Evolutionary conservation across 2,329 filamentous ascomycete genomes (phyloP).

Genomic region (Sporothrix euskadiensis): DNA sequence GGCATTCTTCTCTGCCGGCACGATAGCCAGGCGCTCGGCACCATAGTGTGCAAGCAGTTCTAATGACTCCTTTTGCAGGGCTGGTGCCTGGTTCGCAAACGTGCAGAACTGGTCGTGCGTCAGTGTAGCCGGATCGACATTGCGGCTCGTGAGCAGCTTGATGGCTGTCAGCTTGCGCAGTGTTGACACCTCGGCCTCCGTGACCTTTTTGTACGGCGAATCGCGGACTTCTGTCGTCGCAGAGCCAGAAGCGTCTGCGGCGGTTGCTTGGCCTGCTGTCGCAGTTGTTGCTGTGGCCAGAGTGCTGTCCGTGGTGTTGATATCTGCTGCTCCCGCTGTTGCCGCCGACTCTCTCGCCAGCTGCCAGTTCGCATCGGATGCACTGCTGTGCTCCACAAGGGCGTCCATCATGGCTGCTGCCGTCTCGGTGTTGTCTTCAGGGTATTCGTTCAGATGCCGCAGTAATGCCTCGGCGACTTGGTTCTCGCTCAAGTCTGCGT

Average conservation of each 20-base stretch:
- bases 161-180: constrained; percentile 37
- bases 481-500: constrained; percentile 13
- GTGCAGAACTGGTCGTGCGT: constrained; percentile 59
- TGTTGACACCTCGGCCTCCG: constrained; percentile 27
- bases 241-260: neutral
- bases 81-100: constrained; percentile 60
- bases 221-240: neutral
- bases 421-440: constrained; percentile 14
- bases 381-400: constrained; percentile 9
- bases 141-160: constrained; percentile 49
- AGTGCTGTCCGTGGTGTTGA: neutral
- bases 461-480: constrained; percentile 25
- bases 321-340: neutral
- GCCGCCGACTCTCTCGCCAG: neutral
- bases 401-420: constrained; percentile 24
- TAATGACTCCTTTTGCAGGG: constrained; percentile 56
- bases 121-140: constrained; percentile 54
- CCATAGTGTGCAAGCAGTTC: constrained; percentile 59
- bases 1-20: constrained; percentile 51
- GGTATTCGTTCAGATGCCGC: constrained; percentile 23
- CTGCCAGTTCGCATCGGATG: constrained; percentile 16
- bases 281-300: neutral
- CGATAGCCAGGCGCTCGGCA: constrained; percentile 57
- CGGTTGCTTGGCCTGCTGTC: neutral
- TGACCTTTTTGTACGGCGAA: constrained; percentile 27